Conservation (phyloP, 164 flowering plant species). For the Buxus sempervirens region DNA sequence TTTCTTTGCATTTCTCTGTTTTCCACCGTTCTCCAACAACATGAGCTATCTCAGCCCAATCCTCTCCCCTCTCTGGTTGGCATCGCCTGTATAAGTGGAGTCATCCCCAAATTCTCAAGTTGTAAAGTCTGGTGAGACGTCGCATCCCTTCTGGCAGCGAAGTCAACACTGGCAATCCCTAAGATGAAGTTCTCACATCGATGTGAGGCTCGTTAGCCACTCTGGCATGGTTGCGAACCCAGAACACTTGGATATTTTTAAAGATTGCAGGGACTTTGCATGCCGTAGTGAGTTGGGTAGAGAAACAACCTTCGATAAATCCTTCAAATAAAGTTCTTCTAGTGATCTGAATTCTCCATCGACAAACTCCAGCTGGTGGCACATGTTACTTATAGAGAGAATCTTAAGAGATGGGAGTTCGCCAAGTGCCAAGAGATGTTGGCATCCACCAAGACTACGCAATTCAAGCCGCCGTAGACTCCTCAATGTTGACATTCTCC, state of each 20-base stretch:
- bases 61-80: too few relatives aligned
- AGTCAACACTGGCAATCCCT: not conserved
- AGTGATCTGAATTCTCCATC: not conserved
- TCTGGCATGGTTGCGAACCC: too few relatives aligned
- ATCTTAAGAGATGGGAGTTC: constrained; percentile 17
- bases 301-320: not conserved
- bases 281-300: too few relatives aligned
- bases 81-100: too few relatives aligned
- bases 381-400: constrained; percentile 14
- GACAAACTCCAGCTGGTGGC: constrained; percentile 11
- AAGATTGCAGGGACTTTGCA: too few relatives aligned
- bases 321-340: constrained; percentile 1
- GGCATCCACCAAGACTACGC: constrained; percentile 17
- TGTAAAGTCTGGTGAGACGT: not conserved
- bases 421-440: constrained; percentile 17
- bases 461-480: constrained; percentile 12
- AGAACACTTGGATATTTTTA: too few relatives aligned
- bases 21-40: too few relatives aligned
- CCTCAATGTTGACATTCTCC: constrained; percentile 12
- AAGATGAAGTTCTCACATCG: too few relatives aligned
- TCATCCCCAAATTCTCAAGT: not conserved
- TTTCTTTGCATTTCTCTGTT: too few relatives aligned
- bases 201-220: too few relatives aligned
- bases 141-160: not conserved
- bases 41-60: too few relatives aligned